Evolutionary conservation across 352 stramenopile genomes (phyloP), one percentile per base, ranked within the genome.

Genomic region (Pythium sukuiense): DNA sequence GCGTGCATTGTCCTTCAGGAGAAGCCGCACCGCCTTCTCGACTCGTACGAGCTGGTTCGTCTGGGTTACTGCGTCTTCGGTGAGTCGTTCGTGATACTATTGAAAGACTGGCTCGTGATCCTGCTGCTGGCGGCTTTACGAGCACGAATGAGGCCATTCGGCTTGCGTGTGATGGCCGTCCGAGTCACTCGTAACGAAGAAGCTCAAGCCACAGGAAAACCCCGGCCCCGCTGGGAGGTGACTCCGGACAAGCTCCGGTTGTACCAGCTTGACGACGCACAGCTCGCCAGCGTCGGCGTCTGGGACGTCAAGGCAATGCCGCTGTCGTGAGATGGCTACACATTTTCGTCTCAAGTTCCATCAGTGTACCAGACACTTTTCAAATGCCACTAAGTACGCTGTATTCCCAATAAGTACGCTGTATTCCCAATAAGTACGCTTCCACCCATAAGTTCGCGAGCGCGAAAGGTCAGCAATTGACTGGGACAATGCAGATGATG

Each of bases 91-190:
- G 18, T 69, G 18, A 43, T 69, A 5, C 26, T 18, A 4, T 29
- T 69, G 30, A 35, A 55, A 16, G 43, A 62, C 30, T 69, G 53
- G 61, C 35, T 53, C 14, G 16, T 71, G 20, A 52, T 73, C 41
- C 12, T 73, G 32, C 12, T 72, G 27, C 2, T 49, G 20, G 8
- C 59, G 30, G 30, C 20, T 13, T 3, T 57, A 6, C 46, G 46
- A 3, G 12, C 12, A 43, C 37, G 37, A 43, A 18, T 0, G 1
- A 9, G 37, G 18, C 37, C 37, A 18, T 43, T 43, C 6, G 37
- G 37, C 37, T 13, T 43, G 9, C 37, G 37, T 43, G 37, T 43
- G 37, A 14, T 43, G 37, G 37, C 37, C 9, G 9, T 43, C 4
- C 37, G 37, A 43, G 9, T 43, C 37, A 16, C 11, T 6, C 11